Percentiles rank a stretch among this genome's conserved stretches.
phyloP scores from a whole-genome alignment of 805 yeast genomes.

The Myxozyma sirexii region DNA sequence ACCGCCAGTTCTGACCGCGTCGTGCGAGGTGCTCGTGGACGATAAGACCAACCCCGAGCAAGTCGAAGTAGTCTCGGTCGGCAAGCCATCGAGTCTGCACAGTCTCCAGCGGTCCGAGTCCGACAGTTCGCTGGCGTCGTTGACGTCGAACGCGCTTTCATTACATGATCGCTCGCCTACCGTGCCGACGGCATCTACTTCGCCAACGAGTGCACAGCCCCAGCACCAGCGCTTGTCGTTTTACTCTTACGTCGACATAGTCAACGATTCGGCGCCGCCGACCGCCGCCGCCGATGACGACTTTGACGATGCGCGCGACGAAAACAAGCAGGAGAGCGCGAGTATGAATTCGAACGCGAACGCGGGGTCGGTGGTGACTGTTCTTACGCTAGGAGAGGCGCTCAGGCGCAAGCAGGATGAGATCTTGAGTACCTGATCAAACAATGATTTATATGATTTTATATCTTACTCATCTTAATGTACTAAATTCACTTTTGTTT shows the following conservation, averaged over 20 bases:
- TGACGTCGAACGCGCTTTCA: background rate
- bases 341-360: no score
- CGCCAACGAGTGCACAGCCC: background rate
- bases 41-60: conserved; percentile 61
- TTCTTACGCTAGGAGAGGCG: conserved; percentile 23
- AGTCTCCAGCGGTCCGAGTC: conserved; percentile 9
- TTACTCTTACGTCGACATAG: conserved; percentile 24
- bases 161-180: background rate
- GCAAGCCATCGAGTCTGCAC: conserved; percentile 34
- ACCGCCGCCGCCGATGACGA: background rate
- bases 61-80: conserved; percentile 70
- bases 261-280: background rate
- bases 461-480: no score
- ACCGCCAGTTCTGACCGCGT: conserved; percentile 81
- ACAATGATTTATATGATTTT: no score
- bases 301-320: no score
- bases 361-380: background rate
- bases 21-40: conserved; percentile 64
- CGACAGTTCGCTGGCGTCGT: conserved; percentile 1
- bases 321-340: no score
- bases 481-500: no score
- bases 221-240: conserved; percentile 15
- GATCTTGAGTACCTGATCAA: no score
- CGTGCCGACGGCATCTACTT: background rate
- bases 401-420: conserved; percentile 1